Conservation (phyloP, 306 rosid genomes). For the Castanopsis chinensis region DNA sequence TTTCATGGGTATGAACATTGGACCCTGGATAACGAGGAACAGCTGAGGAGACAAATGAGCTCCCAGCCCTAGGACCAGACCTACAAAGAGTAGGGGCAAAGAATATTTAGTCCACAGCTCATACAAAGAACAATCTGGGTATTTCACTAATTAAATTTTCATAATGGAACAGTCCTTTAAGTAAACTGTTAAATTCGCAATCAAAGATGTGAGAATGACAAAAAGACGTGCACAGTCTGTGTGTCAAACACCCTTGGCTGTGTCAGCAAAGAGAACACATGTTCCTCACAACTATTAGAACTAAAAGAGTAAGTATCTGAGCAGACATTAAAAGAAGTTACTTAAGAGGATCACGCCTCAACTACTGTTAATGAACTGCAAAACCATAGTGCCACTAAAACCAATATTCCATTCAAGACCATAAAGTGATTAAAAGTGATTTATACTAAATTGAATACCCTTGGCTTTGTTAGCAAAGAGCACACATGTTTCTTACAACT, state of each 20-base stretch:
- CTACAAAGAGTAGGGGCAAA: not conserved
- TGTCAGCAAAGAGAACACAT: not conserved
- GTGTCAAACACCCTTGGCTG: not conserved
- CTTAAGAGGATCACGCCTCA: no score
- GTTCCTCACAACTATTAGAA: not conserved
- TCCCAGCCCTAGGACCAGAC: conserved; percentile 20
- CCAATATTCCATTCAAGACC: no score
- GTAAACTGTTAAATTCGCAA: not conserved
- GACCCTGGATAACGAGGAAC: conserved; percentile 6
- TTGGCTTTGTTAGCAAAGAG: not conserved
- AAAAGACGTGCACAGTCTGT: not conserved
- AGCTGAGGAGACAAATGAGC: conserved; percentile 7
- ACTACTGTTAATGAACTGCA: no score
- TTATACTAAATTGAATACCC: not conserved
- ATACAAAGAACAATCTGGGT: not conserved
- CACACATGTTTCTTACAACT: not conserved
- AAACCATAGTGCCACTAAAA: no score
- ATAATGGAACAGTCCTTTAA: not conserved
- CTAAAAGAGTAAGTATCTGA: not conserved
- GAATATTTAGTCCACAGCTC: not conserved
- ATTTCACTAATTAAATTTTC: not conserved
- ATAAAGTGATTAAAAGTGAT: no score
- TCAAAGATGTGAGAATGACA: not conserved
- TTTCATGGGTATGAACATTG: conserved; percentile 8
- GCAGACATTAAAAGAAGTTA: no score